Evolutionary conservation across 2,329 filamentous ascomycete genomes (phyloP).

Genomic region (Coniochaeta hoffmannii): DNA sequence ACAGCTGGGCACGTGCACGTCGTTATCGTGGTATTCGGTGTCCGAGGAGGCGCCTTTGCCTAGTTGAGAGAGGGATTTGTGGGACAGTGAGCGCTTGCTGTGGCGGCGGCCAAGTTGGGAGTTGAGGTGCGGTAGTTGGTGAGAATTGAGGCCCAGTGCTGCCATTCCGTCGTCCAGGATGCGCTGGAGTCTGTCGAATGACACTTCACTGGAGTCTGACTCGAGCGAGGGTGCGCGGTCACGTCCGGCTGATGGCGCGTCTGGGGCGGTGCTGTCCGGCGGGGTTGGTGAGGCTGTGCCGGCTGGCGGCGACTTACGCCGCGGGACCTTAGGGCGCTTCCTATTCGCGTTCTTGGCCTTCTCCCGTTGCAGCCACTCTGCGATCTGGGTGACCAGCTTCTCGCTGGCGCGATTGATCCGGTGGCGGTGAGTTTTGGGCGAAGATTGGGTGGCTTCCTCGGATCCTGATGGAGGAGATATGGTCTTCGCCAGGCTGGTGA

Average conservation of each 20-base stretch:
- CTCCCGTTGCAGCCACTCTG: conserved; percentile 78
- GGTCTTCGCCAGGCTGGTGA: conserved; percentile 15
- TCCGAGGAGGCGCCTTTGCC: conserved; percentile 61
- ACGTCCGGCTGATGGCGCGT: neutral
- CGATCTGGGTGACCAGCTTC: conserved; percentile 64
- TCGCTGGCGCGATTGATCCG: conserved; percentile 33
- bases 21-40: conserved; percentile 77
- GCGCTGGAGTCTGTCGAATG: conserved; percentile 71
- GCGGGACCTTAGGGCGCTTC: conserved; percentile 38
- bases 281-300: conserved; percentile 4
- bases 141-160: conserved; percentile 37
- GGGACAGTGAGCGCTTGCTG: conserved; percentile 27
- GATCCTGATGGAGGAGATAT: conserved; percentile 17
- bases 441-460: conserved; percentile 20
- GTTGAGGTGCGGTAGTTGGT: conserved; percentile 15
- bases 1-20: conserved; percentile 74
- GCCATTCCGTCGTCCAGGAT: conserved; percentile 66
- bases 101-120: conserved; percentile 36
- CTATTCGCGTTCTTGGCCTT: conserved; percentile 56
- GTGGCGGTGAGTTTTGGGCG: conserved; percentile 23
- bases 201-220: conserved; percentile 62
- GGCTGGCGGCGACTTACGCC: conserved; percentile 20
- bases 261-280: conserved; percentile 14
- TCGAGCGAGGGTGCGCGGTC: conserved; percentile 46
- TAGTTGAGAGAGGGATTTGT: conserved; percentile 27